phyloP scores from a whole-genome alignment of 768 basidiomycete genomes.

The Podaxis sp. region DNA sequence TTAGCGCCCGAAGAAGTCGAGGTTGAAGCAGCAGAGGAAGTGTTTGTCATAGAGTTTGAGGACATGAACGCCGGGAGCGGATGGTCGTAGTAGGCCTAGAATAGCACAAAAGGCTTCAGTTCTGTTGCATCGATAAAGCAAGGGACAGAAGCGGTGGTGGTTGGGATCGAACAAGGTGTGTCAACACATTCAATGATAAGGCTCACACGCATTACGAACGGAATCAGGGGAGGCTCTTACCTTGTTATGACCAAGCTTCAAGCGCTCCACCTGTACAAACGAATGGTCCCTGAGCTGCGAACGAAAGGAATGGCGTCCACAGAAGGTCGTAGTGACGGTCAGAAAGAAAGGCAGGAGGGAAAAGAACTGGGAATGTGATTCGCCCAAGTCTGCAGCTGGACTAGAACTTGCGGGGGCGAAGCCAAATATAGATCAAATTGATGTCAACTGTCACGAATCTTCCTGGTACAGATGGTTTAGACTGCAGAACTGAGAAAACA shows the following conservation, averaged over 20 bases:
- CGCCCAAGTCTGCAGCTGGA: neutral
- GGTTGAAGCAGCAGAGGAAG: conserved; percentile 14
- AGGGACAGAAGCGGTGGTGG: neutral
- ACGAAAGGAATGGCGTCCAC: conserved; percentile 34
- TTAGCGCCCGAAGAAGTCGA: conserved; percentile 5
- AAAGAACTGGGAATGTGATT: neutral
- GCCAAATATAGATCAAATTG: conserved; percentile 13
- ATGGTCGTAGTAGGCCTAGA: conserved; percentile 2
- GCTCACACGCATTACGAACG: neutral
- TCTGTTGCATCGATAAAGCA: neutral
- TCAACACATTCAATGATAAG: neutral
- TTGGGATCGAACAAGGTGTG: neutral
- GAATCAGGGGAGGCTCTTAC: neutral
- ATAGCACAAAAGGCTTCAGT: neutral
- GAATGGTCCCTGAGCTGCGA: conserved; percentile 16
- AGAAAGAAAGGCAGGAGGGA: neutral
- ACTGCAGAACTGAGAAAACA: neutral
- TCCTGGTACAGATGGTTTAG: neutral
- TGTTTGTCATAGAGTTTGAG: conserved; percentile 11
- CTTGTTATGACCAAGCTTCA: neutral
- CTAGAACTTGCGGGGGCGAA: conserved; percentile 8
- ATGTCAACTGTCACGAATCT: conserved; percentile 12
- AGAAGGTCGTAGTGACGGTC: conserved; percentile 13
- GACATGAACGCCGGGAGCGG: conserved; percentile 8
- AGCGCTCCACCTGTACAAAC: neutral